Evolutionary conservation across 148 eudicot species (phyloP), one percentile per base, ranked within the genome.

Genomic region (Bassia scoparia): DNA sequence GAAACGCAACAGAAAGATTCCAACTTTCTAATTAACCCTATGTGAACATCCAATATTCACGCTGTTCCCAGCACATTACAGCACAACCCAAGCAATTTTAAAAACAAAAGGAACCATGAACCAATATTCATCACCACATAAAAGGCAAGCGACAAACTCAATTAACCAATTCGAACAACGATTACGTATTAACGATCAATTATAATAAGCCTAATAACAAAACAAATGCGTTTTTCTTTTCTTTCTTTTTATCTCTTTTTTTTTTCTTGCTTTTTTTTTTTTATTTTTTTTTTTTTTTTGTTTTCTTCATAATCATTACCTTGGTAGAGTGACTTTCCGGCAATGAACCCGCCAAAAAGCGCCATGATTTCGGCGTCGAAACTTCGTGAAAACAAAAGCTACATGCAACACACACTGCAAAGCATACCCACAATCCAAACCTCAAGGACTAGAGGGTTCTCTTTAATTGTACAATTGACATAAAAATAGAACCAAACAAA

Each of bases 401-500:
- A 91, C 87, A 76, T 87, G 93, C 81, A 88, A 38, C 15, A 88
- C 48, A 54, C 96, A 86, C 81, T 81, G 89, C 17, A 84, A 68
- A 62, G 86, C 85, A 74, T 90, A 90, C 70, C 91, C 92, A 76
- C 46, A 62, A 69, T 88, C 74, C 96, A 91, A 88, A 78, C 88
- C 76, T 87, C 96, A 72, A 43, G 89, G 88, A 27, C 81, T 78
- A 17, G 81, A 74, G 34, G 89, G 91, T 61, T 70, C 83, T 88
- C 96, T 33, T 54, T 50, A 61, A 83, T 9, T 12, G 88, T 84
- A 59, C 64, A 24, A 89, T 23, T 12, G 87, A 77, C 73, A 85
- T 87, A 44, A 78, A 76, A 43, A 69, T 71, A 14, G 91, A 87
- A 89, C 84, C 46, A 84, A 27, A 18, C 78, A 87, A 86, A 15